Evolutionary conservation across 2,329 filamentous ascomycete genomes (phyloP), one percentile per base, ranked within the genome.

Genomic region (Geosmithia putterillii): DNA sequence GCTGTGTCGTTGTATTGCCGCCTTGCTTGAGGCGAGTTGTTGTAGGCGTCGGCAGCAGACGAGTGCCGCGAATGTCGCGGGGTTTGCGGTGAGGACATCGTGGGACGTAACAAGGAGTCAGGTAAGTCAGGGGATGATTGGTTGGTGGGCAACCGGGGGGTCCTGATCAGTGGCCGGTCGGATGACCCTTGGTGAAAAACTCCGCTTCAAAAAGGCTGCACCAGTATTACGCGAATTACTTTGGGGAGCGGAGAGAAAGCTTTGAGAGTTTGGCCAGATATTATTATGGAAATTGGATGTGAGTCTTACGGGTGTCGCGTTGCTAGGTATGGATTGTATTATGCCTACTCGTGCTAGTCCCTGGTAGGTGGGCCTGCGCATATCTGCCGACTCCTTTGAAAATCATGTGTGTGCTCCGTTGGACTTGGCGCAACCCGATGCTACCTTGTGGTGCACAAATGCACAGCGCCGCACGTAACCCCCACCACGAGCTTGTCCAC

Each of bases 11-110:
- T 65, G 41, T 72, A 75, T 44, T 67, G 63, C 42, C 70, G 66
- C 39, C 72, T 64, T 42, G 61, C 60, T 45, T 57, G 60, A 10
- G 71, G 68, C 3, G 71, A 73, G 42, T 61, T 63, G 35, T 60
- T 58, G 42, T 61, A 60, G 52, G 63, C 69, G 42, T 79, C 73
- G 52, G 74, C 64, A 47, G 63, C 62, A 23, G 77, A 81, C 38
- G 73, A 67, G 43, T 74, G 67, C 50, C 76, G 70, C 49, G 76
- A 80, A 54, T 80, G 76, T 50, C 64, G 66, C 44, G 77, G 76
- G 32, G 76, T 79, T 41, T 65, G 66, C 41, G 75, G 74, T 44
- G 69, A 70, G 43, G 57, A 54, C 46, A 58, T 57, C 57, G 61
- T 61, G 44, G 50, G 52, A 38, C 42, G 46, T 38, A 18, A 12